A percentile compares a stretch with the other conserved stretches of the same genome.
phyloP scores from a whole-genome alignment of 2,329 filamentous ascomycete species.

The Aspergillus candidus region DNA sequence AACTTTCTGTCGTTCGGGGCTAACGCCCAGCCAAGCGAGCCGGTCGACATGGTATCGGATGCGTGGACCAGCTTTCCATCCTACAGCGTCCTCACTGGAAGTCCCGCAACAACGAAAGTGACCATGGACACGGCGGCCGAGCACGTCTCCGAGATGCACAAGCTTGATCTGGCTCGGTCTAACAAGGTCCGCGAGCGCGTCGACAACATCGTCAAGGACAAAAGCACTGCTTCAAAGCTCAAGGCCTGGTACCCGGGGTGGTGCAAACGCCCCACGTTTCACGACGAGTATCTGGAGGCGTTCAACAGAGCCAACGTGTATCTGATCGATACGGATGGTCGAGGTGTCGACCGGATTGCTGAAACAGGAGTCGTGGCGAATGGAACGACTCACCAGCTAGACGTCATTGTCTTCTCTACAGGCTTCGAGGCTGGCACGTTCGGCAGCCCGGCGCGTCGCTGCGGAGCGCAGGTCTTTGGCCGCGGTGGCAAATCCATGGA shows the following conservation, averaged over 20 bases:
- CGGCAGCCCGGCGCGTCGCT: no score
- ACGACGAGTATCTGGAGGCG: constrained; percentile 47
- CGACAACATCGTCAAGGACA: constrained; percentile 47
- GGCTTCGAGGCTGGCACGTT: constrained; percentile 2
- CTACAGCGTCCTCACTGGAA: no score
- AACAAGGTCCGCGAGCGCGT: constrained; percentile 40
- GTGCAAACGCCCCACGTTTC: constrained; percentile 60
- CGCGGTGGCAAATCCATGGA: no score
- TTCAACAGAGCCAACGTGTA: constrained; percentile 57
- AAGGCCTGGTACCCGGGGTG: constrained; percentile 56
- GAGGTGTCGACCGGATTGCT: constrained; percentile 40
- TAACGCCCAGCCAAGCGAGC: constrained; percentile 3
- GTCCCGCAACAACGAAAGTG: no score
- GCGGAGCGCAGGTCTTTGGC: no score
- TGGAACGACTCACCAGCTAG: constrained; percentile 42
- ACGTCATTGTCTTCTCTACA: constrained; percentile 37
- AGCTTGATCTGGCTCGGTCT: no score
- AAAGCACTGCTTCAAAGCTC: constrained; percentile 46
- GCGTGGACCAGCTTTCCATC: constrained; percentile 14
- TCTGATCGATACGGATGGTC: constrained; percentile 49
- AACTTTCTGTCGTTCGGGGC: constrained; percentile 23
- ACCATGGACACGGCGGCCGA: no score
- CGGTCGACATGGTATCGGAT: constrained; percentile 21
- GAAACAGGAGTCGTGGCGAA: constrained; percentile 41
- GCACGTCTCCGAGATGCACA: no score